phyloP scores from a whole-genome alignment of 75 land plant species.

The Chamaecyparis obtusa region DNA sequence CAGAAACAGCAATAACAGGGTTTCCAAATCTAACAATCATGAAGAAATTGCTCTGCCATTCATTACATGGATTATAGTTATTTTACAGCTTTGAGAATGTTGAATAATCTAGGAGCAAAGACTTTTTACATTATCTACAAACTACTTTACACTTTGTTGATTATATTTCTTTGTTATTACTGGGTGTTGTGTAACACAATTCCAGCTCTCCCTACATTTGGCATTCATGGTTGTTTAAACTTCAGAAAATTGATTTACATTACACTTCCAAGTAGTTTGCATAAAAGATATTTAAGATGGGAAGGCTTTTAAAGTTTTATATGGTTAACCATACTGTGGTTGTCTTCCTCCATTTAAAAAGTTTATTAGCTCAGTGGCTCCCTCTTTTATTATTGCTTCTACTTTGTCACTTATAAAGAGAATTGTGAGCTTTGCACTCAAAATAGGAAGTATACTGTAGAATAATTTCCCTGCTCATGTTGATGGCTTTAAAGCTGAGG shows the following conservation, averaged over 20 bases:
- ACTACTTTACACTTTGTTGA: too few relatives aligned
- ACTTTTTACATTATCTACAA: not conserved
- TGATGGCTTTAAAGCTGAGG: not conserved
- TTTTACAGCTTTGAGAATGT: not conserved
- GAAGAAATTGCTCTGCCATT: not conserved
- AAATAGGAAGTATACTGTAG: too few relatives aligned
- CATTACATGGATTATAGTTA: not conserved
- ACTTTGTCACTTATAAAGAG: not conserved
- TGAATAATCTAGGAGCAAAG: not conserved
- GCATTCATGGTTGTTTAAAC: not conserved
- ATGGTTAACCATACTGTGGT: not conserved
- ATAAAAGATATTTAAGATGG: not conserved
- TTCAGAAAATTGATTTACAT: not conserved
- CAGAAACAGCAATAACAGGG: not conserved
- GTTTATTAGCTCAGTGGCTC: not conserved
- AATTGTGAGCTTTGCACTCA: not conserved
- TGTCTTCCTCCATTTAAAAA: not conserved
- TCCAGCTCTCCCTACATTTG: not conserved
- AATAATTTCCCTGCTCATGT: slow-evolving; percentile 2
- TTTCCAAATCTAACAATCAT: not conserved
- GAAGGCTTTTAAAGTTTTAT: not conserved
- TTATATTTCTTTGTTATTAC: not conserved
- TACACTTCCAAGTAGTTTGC: not conserved
- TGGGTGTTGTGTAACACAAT: not conserved
- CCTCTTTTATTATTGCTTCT: not conserved